These are phyloP conservation scores for Fusarium sp. DNA, from an alignment of 2,329 filamentous ascomycete species.

Conservation along the genomic window DNA sequence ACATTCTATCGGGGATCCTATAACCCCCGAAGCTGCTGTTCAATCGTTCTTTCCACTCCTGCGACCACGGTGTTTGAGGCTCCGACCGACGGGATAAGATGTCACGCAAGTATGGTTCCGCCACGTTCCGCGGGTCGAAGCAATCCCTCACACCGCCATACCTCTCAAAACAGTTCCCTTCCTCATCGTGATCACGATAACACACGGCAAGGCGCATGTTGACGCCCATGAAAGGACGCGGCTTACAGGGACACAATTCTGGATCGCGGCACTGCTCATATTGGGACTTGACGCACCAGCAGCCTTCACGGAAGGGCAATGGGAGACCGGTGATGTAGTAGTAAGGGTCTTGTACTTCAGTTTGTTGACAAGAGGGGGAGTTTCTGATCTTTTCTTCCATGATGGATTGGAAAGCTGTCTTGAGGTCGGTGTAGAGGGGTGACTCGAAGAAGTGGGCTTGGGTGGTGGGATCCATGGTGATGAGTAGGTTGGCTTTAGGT, in stretches of 20 bases:
- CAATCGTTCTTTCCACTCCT: neutral
- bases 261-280: neutral
- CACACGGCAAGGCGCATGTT: constrained; percentile 1
- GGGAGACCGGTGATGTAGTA: neutral
- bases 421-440: neutral
- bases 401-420: neutral
- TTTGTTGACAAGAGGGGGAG: neutral
- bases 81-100: neutral
- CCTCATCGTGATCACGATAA: neutral
- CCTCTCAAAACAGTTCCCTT: neutral
- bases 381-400: neutral
- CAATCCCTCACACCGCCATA: neutral
- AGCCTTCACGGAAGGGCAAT: neutral
- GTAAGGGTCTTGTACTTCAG: neutral
- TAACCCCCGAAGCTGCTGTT: neutral
- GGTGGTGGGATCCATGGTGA: neutral
- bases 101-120: neutral
- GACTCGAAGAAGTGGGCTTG: neutral
- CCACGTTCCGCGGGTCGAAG: constrained; percentile 3
- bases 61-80: neutral
- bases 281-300: neutral
- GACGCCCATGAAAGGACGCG: neutral
- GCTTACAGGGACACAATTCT: fast-evolving
- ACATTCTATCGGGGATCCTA: neutral
- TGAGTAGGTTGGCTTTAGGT: neutral